Percentiles rank a stretch among this genome's conserved stretches.
Evolutionary conservation across 2,329 filamentous ascomycete genomes (phyloP).

Genomic region (Massarina eburnea): DNA sequence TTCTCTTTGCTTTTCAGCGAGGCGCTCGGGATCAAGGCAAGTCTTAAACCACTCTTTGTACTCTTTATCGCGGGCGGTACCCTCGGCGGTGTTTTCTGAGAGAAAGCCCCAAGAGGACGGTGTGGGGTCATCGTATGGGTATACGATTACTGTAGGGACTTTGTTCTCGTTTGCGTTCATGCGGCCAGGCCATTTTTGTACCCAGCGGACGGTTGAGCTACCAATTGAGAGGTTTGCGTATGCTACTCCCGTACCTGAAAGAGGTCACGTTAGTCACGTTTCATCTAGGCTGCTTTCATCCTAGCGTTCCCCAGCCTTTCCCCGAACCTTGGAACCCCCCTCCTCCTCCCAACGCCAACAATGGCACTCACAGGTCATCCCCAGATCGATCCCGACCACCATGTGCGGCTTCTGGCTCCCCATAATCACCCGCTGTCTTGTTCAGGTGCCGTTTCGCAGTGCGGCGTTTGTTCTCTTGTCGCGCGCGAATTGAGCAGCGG

Average conservation of each 20-base stretch:
- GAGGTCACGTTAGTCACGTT: background rate
- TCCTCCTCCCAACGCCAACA: background rate
- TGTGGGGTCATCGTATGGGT: slow-evolving; percentile 34
- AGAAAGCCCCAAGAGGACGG: slow-evolving; percentile 58
- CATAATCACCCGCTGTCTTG: slow-evolving; percentile 1
- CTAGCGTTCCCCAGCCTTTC: background rate
- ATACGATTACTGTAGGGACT: slow-evolving; percentile 56
- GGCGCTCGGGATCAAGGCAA: slow-evolving; percentile 52
- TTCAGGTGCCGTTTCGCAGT: background rate
- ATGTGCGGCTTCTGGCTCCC: slow-evolving; percentile 30
- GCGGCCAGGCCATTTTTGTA: slow-evolving; percentile 57
- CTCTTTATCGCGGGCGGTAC: slow-evolving; percentile 47
- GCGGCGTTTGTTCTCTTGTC: background rate
- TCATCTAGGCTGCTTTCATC: background rate
- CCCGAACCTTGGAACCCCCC: background rate
- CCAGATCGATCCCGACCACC: slow-evolving; percentile 39
- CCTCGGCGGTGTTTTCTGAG: slow-evolving; percentile 44
- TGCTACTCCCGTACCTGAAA: slow-evolving; percentile 39
- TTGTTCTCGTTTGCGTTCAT: slow-evolving; percentile 58
- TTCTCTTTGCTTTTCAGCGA: slow-evolving; percentile 47
- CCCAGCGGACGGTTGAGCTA: slow-evolving; percentile 32
- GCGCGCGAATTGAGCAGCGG: background rate
- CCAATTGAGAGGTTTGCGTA: slow-evolving; percentile 42
- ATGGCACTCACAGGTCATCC: slow-evolving; percentile 40
- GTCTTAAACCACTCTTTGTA: slow-evolving; percentile 59